Evolutionary conservation across 2,329 filamentous ascomycete species (phyloP), one percentile per base, ranked within the genome.

Genomic region (Colletotrichum kahawae): DNA sequence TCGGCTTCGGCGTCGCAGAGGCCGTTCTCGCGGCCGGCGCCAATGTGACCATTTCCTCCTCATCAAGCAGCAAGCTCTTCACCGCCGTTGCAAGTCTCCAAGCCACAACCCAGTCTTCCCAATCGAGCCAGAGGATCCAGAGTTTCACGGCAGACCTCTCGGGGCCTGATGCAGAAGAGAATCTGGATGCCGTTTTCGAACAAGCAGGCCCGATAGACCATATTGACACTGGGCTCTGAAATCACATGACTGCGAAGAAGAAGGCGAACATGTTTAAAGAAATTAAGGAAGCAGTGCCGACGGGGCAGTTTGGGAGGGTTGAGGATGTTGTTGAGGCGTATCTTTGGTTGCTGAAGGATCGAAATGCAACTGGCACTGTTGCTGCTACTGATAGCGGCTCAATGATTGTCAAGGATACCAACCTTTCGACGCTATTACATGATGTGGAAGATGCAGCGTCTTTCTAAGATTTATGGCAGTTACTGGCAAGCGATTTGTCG

Each of bases 1-100:
- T 88, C 14, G 92, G 92, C 69, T 92, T 88, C 77, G 87, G 84
- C 70, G 90, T 92, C 12, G 92, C 92, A 70, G 88, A 92, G 84
- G 89, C 87, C 5, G 84, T 86, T 12, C 80, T 93, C 51, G 88
- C 89, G 65, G 83, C 88, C 74, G 90, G 90, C 33, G 89, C 89
- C 60, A 81, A 81, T 18, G 89, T 94, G 18, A 88, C 86, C 54
- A 88, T 94, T 78, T 89, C 90, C n/a, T 92, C 89, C 3, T 93
- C 91, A 4, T 90, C 87, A 69, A 81, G 85, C 12, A 68, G 82
- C 34, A 88, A 88, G 62, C 81, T 94, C 48, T 79, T 87, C 36
- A 21, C 80, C 1, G 87, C 90, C 13, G 80, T 92, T 71, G 77
- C 80, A 2, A 80, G 81, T 27, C 84, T 93, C 6, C n/a, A 21